Base-by-base conservation (phyloP, 2,329 filamentous ascomycete genomes). In the Ciborinia camelliae region DNA sequence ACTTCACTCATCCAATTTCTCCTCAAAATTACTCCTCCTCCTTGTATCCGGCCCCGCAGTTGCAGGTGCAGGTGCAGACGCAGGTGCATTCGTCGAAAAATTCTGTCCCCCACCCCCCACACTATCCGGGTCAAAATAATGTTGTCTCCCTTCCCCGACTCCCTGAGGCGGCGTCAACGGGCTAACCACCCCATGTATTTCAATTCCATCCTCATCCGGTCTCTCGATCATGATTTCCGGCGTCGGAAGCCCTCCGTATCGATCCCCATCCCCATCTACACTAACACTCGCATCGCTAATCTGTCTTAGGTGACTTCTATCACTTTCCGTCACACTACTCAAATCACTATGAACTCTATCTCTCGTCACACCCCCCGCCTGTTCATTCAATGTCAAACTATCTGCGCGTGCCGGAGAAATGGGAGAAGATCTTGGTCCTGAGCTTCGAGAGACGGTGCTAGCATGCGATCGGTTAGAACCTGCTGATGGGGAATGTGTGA, bases 241-340 rank as follows among this genome's bases (percentile, higher is more conserved):
- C 23, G 26, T 48, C 14, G 47, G 39, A 12, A 45, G 14, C 45
- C 30, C 37, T 1, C 51, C 37, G 59, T 52, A 50, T n/a, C n/a
- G n/a, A n/a, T n/a, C n/a, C n/a, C n/a, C n/a, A 32, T 59, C 67
- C 5, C 67, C 70, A 52, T 69, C 68, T 1, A 70, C 68, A 47
- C 67, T 69, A 4, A 74, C 68, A 32, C 66, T 68, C 23, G 71
- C 69, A 28, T 74, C 72, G 30, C 64, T 68, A 23, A 73, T 71
- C 1, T 71, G 71, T 14, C 73, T 60, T 3, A 74, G 20, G 60
- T 74, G 72, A 0, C 66, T 41, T 5, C 50, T 41, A 23, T 73
- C 69, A 4, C 43, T 60, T 18, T 72, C 72, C 3, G 63, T 61
- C 0, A 71, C 53, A 26, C 66, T 65, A 9, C 65, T 69, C 2